Percentiles rank a stretch among this genome's conserved stretches.
phyloP scores from a whole-genome alignment of 2,329 filamentous ascomycete genomes.

The Grosmannia huntii region DNA sequence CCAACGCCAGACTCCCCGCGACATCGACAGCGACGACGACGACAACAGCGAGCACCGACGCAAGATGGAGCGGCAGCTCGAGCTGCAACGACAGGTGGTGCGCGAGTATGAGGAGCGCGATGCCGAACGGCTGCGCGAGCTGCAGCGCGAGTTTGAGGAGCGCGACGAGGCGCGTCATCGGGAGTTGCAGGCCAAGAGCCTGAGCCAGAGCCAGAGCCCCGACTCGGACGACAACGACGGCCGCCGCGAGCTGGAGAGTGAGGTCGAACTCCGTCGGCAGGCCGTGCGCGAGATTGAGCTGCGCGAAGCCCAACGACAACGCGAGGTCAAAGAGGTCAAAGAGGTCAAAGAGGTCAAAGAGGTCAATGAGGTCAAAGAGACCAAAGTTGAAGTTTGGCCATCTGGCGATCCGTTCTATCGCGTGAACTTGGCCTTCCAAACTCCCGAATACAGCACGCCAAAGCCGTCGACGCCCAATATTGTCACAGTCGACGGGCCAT shows the following conservation, averaged over 20 bases:
- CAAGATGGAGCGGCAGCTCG: neutral
- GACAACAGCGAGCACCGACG: neutral
- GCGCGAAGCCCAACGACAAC: neutral
- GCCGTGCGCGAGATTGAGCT: neutral
- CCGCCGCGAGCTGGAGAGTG: neutral
- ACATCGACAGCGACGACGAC: neutral
- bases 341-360: too few relatives aligned
- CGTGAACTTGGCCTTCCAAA: conserved; percentile 39
- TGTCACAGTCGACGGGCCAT: conserved; percentile 11
- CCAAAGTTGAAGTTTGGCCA: too few relatives aligned
- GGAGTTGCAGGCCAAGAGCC: neutral
- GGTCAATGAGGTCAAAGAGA: neutral
- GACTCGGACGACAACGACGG: neutral
- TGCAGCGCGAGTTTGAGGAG: neutral
- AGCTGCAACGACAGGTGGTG: neutral
- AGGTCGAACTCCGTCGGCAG: neutral
- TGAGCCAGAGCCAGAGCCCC: neutral
- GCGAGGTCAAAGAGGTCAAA: too few relatives aligned
- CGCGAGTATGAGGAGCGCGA: neutral
- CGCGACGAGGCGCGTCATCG: neutral
- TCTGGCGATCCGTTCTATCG: conserved; percentile 41
- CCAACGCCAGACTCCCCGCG: too few relatives aligned
- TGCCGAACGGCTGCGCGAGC: neutral
- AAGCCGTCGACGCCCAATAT: conserved; percentile 25
- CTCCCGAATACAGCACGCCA: conserved; percentile 25